Percentiles rank a stretch among this genome's conserved stretches.
These are phyloP conservation scores for Umbelopsis ramanniana DNA, from an alignment of 192 early-diverging fungal species.

Conservation along the genomic window DNA sequence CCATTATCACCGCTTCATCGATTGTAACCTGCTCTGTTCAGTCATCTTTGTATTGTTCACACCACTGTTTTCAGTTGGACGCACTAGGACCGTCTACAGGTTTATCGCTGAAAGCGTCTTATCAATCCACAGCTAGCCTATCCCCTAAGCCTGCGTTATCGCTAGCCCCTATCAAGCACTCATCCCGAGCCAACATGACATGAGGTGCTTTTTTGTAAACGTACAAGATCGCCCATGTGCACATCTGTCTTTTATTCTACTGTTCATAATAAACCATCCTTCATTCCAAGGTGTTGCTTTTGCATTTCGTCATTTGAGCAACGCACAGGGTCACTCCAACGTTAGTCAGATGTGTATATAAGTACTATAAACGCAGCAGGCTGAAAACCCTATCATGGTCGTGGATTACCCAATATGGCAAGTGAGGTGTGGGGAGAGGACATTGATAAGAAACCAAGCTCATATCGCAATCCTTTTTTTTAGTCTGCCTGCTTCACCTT, in stretches of 20 bases:
- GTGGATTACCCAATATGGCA: neutral
- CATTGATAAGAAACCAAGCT: neutral
- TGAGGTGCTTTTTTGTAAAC: too few relatives aligned
- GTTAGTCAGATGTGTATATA: neutral
- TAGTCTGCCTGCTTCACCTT: neutral
- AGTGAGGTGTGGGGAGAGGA: constrained; percentile 13
- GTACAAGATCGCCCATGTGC: too few relatives aligned
- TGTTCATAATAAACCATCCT: too few relatives aligned
- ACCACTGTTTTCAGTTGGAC: neutral
- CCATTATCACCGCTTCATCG: neutral
- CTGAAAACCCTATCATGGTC: constrained; percentile 1
- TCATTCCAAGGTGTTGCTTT: too few relatives aligned
- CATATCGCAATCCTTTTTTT: neutral
- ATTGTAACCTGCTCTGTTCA: neutral
- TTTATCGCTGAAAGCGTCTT: neutral
- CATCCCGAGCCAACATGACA: neutral
- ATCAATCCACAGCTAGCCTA: neutral
- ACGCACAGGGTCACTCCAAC: neutral
- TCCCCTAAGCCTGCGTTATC: constrained; percentile 13
- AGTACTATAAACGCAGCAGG: neutral
- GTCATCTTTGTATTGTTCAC: constrained; percentile 7
- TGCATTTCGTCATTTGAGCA: neutral
- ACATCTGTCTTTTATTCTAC: too few relatives aligned
- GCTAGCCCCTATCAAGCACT: neutral
- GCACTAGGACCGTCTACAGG: neutral